These are phyloP conservation scores for Cladophialophora bantiana DNA, from an alignment of 2,329 filamentous ascomycete genomes.

Conservation along the genomic window DNA sequence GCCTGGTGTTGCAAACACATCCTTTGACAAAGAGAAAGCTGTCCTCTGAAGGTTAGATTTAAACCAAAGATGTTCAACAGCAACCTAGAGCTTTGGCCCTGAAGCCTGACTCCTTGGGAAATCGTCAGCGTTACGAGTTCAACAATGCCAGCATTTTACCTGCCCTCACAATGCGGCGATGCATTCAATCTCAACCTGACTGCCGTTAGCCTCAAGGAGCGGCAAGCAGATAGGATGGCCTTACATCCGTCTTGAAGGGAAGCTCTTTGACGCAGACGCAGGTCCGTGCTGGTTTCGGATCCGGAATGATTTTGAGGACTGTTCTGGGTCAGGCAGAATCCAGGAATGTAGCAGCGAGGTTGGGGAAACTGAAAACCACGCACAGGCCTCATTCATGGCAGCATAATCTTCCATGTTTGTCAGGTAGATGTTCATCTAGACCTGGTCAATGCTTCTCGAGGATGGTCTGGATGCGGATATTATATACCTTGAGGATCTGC, in stretches of 20 bases:
- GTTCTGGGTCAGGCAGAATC: conserved; percentile 15
- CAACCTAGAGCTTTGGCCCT: conserved; percentile 31
- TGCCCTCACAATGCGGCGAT: conserved; percentile 39
- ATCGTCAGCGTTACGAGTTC: conserved; percentile 5
- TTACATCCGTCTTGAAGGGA: conserved; percentile 40
- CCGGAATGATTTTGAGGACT: conserved; percentile 37
- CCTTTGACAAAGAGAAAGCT: neutral
- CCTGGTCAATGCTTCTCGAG: conserved; percentile 5
- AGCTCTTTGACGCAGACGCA: conserved; percentile 41
- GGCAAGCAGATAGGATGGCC: neutral
- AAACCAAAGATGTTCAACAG: neutral
- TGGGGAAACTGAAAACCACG: conserved; percentile 19
- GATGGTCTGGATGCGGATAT: no score
- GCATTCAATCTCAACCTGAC: conserved; percentile 41
- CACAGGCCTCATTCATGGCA: conserved; percentile 83
- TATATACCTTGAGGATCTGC: conserved; percentile 67
- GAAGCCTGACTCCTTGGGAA: conserved; percentile 17
- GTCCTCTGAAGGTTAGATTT: neutral
- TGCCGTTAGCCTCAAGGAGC: neutral
- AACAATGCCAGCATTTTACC: conserved; percentile 7
- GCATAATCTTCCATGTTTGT: conserved; percentile 70
- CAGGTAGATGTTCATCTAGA: conserved; percentile 64
- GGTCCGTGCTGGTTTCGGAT: conserved; percentile 40
- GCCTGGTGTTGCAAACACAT: neutral
- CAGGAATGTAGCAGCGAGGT: conserved; percentile 25